phyloP scores from a whole-genome alignment of 108 stramenopile species.

The Pseudonitzschia multistriata region DNA sequence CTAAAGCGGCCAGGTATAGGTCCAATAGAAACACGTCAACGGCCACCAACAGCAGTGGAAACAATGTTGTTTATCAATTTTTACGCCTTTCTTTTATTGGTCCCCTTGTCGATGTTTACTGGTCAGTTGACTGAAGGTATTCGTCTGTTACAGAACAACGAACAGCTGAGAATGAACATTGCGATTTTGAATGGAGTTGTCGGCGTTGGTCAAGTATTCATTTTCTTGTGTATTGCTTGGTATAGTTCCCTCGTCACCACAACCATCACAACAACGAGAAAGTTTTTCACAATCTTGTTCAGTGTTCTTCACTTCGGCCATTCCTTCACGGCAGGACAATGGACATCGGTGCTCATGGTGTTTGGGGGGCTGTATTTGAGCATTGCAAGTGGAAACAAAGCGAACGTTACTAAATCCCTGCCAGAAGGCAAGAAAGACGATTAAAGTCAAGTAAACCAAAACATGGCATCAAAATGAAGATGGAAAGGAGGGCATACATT shows the following conservation, averaged over 20 bases:
- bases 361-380: constrained; percentile 81
- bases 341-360: constrained; percentile 74
- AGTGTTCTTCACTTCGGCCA: constrained; percentile 91
- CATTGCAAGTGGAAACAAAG: constrained; percentile 36
- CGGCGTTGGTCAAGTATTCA: constrained; percentile 92
- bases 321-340: constrained; percentile 67
- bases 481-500: too few species aligned
- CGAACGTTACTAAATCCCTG: background rate
- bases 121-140: constrained; percentile 56
- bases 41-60: constrained; percentile 77
- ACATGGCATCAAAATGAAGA: too few species aligned
- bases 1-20: constrained; percentile 44
- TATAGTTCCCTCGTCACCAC: constrained; percentile 87
- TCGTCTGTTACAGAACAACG: constrained; percentile 33
- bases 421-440: background rate
- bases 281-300: constrained; percentile 93
- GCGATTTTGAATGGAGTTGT: constrained; percentile 63
- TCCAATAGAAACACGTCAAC: constrained; percentile 21
- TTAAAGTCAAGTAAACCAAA: background rate
- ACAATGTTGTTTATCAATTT: constrained; percentile 80
- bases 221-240: constrained; percentile 90
- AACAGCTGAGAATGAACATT: constrained; percentile 19
- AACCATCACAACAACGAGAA: constrained; percentile 96
- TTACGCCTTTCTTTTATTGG: constrained; percentile 61
- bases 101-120: constrained; percentile 63